Conservation (phyloP, 2,329 filamentous ascomycete species). For the Pseudogymnoascus sp. region DNA sequence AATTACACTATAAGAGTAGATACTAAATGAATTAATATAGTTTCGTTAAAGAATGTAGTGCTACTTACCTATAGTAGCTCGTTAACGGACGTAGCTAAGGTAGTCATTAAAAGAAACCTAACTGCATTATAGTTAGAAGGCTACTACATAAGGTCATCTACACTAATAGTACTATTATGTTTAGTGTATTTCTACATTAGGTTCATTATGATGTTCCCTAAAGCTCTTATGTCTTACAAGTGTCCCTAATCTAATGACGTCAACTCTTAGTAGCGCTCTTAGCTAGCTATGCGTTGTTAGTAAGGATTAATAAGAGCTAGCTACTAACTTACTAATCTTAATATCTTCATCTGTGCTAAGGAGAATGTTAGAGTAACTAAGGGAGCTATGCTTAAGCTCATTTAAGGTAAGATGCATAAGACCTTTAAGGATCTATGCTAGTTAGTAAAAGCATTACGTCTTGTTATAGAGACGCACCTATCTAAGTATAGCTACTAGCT, state of each 20-base stretch:
- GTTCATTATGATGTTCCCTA: slow-evolving; percentile 25
- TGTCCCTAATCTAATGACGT: background rate
- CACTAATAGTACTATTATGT: slow-evolving; percentile 23
- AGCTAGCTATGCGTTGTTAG: slow-evolving; percentile 1
- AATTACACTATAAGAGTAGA: background rate
- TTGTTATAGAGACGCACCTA: background rate
- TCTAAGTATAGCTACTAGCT: slow-evolving; percentile 1
- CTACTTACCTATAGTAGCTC: background rate
- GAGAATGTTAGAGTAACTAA: slow-evolving; percentile 9
- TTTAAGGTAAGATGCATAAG: background rate
- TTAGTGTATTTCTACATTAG: slow-evolving; percentile 30
- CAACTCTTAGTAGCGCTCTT: background rate
- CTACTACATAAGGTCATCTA: slow-evolving; percentile 26
- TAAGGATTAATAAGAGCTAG: background rate
- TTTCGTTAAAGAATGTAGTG: background rate
- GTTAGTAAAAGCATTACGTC: background rate
- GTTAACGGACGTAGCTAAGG: slow-evolving; percentile 14
- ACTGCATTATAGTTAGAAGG: slow-evolving; percentile 20
- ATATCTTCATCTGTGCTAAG: slow-evolving; percentile 14
- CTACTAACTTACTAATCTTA: slow-evolving; percentile 9
- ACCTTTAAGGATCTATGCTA: background rate
- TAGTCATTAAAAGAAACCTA: slow-evolving; percentile 25
- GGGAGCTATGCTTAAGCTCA: slow-evolving; percentile 3
- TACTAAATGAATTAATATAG: background rate
- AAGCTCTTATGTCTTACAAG: background rate